Conservation (phyloP, 352 stramenopile species). For the Globisporangium paroecandrum region DNA sequence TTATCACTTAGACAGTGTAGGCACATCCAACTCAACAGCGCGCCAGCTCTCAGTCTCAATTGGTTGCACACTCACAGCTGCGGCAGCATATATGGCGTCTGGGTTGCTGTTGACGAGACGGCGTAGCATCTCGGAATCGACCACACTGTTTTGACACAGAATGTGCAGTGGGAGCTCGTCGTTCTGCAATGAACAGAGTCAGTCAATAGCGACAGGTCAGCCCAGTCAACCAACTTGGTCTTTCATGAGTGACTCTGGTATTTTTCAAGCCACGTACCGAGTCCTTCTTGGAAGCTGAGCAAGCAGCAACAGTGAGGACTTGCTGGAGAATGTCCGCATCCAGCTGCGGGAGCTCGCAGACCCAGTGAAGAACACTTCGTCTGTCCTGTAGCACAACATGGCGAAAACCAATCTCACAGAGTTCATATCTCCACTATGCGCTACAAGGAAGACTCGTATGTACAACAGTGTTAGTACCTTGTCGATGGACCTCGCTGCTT, state of each 20-base stretch:
- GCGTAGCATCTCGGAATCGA: conserved; percentile 30
- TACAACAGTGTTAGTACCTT: conserved; percentile 17
- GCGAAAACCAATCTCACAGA: not conserved
- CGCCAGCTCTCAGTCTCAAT: not conserved
- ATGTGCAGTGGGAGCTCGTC: conserved; percentile 55
- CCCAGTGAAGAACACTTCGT: conserved; percentile 54
- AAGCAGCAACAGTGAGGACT: conserved; percentile 12
- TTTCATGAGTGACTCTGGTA: not conserved
- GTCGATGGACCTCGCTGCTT: conserved; percentile 33
- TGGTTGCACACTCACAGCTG: conserved; percentile 13
- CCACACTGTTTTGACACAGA: conserved; percentile 38
- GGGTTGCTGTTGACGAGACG: conserved; percentile 29
- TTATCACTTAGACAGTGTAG: not conserved
- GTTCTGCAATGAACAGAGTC: conserved; percentile 25
- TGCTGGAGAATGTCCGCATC: conserved; percentile 26
- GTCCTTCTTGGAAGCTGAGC: conserved; percentile 21
- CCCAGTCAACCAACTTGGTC: not conserved
- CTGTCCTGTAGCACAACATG: conserved; percentile 25
- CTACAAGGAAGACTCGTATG: not conserved
- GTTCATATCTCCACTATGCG: not conserved
- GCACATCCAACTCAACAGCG: no score
- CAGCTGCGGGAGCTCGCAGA: conserved; percentile 36
- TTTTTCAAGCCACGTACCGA: not conserved
- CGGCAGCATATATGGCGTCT: conserved; percentile 24
- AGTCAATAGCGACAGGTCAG: not conserved